These are phyloP conservation scores for Scenedesmus sp. DNA, from an alignment of 163 green algal genomes.

Conservation along the genomic window DNA sequence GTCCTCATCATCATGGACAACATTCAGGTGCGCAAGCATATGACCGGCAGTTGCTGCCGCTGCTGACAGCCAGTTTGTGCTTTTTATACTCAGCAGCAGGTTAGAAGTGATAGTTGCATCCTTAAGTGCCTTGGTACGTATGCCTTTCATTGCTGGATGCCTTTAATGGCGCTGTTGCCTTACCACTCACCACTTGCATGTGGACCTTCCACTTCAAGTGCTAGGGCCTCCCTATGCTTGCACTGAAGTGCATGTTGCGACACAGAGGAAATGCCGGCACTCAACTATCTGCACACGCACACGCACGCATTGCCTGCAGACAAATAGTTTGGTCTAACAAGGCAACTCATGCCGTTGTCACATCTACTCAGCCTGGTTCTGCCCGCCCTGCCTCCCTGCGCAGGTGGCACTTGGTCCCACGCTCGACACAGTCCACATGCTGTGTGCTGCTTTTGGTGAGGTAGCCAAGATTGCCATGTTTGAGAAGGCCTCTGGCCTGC, in stretches of 20 bases:
- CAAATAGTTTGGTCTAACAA: no score
- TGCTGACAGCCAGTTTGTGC: no score
- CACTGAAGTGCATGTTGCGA: no score
- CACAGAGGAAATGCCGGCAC: no score
- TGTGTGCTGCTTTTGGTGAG: conserved; percentile 80
- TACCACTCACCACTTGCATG: no score
- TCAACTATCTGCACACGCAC: no score
- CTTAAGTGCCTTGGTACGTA: neutral
- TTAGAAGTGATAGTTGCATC: neutral
- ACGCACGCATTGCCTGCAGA: no score
- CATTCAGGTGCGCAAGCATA: conserved; percentile 61
- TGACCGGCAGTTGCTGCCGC: neutral
- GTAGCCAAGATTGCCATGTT: conserved; percentile 85
- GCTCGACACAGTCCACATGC: conserved; percentile 69
- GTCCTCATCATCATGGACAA: conserved; percentile 79
- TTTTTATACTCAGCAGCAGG: neutral
- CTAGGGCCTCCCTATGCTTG: no score
- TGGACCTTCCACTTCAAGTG: no score
- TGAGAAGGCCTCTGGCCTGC: conserved; percentile 69
- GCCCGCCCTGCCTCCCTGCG: neutral
- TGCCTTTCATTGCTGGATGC: neutral
- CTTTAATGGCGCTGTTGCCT: neutral
- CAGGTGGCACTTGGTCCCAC: conserved; percentile 57
- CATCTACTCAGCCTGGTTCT: no score
- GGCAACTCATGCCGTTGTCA: no score